These are phyloP conservation scores for Irpex sp. DNA, from an alignment of 1,284 basidiomycete species.

Conservation along the genomic window DNA sequence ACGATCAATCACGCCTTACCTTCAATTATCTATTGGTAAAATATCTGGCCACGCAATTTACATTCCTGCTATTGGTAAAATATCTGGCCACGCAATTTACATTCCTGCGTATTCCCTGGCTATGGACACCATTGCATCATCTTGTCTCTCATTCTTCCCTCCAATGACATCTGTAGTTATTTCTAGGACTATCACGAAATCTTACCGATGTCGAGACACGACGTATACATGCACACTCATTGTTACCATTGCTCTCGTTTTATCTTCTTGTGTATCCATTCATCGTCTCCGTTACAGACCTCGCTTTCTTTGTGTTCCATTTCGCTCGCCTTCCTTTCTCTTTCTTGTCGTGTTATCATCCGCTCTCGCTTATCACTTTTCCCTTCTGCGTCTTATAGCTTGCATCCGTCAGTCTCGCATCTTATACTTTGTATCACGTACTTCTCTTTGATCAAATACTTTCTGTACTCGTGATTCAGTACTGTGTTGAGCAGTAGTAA, in stretches of 20 bases:
- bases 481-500: no score
- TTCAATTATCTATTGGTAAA: constrained; percentile 12
- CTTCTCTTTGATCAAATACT: no score
- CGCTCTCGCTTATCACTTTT: not conserved
- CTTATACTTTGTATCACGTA: not conserved
- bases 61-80: constrained; percentile 10
- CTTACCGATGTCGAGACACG: not conserved
- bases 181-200: not conserved
- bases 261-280: not conserved
- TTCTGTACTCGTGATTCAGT: no score
- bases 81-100: constrained; percentile 4
- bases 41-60: constrained; percentile 5
- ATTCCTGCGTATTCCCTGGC: not conserved
- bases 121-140: not conserved
- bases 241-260: not conserved
- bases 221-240: not conserved
- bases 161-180: not conserved
- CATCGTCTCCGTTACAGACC: no score
- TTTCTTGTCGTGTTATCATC: not conserved
- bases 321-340: not conserved
- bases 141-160: not conserved
- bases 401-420: not conserved
- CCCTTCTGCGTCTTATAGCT: not conserved
- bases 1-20: not conserved
- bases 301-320: not conserved